A percentile compares a stretch with the other conserved stretches of the same genome.
Evolutionary conservation across 2,329 filamentous ascomycete species (phyloP).

Genomic region (Aplosporella prunicola): DNA sequence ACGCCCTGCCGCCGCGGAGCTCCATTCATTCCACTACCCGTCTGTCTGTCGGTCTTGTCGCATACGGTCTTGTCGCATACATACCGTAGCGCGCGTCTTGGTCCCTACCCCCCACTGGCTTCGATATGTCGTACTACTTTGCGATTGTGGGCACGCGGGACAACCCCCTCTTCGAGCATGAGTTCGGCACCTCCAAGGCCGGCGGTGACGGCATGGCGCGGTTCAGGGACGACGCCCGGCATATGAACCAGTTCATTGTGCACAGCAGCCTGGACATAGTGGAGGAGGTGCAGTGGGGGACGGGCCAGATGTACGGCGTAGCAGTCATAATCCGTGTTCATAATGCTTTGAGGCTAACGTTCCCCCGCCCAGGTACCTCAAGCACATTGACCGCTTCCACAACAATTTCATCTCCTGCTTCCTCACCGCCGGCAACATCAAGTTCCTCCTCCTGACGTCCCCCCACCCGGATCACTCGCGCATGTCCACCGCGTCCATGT

Average conservation of each 20-base stretch:
- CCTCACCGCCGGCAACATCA: slow-evolving; percentile 82
- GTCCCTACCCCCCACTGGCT: neutral
- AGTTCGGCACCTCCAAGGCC: slow-evolving; percentile 93
- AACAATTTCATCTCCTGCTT: slow-evolving; percentile 93
- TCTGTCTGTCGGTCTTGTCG: too few species aligned
- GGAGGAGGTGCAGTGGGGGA: slow-evolving; percentile 92
- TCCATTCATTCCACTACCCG: neutral
- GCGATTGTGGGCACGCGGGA: slow-evolving; percentile 92
- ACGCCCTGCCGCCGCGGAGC: slow-evolving; percentile 2
- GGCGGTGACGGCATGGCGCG: slow-evolving; percentile 87
- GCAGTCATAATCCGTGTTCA: too few species aligned
- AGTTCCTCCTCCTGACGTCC: slow-evolving; percentile 89
- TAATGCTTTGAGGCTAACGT: neutral
- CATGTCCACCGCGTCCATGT: slow-evolving; percentile 16
- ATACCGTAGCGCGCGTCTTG: neutral
- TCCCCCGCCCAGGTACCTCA: slow-evolving; percentile 64
- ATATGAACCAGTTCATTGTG: slow-evolving; percentile 96
- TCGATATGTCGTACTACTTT: slow-evolving; percentile 93
- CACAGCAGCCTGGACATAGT: slow-evolving; percentile 91
- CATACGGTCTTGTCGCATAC: too few species aligned
- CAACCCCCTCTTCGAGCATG: slow-evolving; percentile 91
- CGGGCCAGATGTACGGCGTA: slow-evolving; percentile 62
- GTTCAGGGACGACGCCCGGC: slow-evolving; percentile 78
- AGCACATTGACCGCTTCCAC: slow-evolving; percentile 93
- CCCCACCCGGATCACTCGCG: slow-evolving; percentile 35